Evolutionary conservation across 1,139 yeast genomes (phyloP).

Genomic region (Pichia terricola): DNA sequence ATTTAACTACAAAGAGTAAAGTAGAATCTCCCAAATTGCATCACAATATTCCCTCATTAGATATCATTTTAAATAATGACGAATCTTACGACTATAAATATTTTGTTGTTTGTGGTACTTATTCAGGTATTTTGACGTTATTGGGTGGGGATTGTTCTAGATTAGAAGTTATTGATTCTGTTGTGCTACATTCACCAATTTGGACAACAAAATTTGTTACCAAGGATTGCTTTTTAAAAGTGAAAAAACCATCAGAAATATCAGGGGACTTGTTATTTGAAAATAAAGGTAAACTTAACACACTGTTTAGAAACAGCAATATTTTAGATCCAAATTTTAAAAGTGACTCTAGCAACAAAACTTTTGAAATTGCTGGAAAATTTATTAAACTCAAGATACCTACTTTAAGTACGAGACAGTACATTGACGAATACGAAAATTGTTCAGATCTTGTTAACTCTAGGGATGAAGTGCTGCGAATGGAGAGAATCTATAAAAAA

Average conservation of each 20-base stretch:
- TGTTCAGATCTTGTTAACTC: neutral
- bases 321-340: neutral
- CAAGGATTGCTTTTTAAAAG: constrained; percentile 37
- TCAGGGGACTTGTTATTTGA: constrained; percentile 31
- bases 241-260: constrained; percentile 37
- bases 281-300: neutral
- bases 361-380: neutral
- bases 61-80: constrained; percentile 26
- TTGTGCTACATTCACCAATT: constrained; percentile 46
- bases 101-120: constrained; percentile 34
- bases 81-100: constrained; percentile 8
- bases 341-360: neutral
- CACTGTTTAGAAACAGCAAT: neutral
- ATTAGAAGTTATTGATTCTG: constrained; percentile 12
- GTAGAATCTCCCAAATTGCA: constrained; percentile 34
- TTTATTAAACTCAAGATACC: neutral
- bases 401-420: neutral
- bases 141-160: neutral
- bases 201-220: constrained; percentile 26
- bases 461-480: neutral
- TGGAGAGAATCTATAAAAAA: neutral
- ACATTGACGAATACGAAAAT: neutral
- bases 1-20: neutral
- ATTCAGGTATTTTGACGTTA: constrained; percentile 14
- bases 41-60: constrained; percentile 54